Evolutionary conservation across 2,329 filamentous ascomycete species (phyloP).

Genomic region (Paecilomyces formosus): DNA sequence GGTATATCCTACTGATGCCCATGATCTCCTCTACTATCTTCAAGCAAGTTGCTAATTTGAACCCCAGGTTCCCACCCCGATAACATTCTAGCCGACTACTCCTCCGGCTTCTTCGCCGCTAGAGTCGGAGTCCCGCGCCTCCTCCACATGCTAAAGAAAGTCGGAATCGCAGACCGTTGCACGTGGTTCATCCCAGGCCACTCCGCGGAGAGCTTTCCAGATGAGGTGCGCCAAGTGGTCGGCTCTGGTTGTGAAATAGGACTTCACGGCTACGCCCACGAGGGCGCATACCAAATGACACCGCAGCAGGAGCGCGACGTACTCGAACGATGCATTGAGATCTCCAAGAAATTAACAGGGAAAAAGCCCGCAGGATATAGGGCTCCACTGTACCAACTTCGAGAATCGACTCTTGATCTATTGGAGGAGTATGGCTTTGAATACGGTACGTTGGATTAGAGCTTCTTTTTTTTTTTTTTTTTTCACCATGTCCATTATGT

Average conservation of each 20-base stretch:
- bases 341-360: constrained; percentile 64
- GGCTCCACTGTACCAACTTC: constrained; percentile 30
- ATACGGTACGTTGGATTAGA: constrained; percentile 23
- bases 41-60: neutral
- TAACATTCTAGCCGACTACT: constrained; percentile 51
- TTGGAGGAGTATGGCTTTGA: constrained; percentile 35
- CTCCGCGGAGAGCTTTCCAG: constrained; percentile 50
- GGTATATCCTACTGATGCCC: constrained; percentile 22
- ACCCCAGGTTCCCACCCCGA: constrained; percentile 32
- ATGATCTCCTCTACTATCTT: neutral
- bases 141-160: constrained; percentile 47
- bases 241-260: constrained; percentile 48
- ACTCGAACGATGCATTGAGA: constrained; percentile 63
- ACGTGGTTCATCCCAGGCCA: constrained; percentile 58
- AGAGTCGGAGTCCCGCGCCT: constrained; percentile 51
- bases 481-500: too few species aligned
- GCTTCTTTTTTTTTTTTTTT: neutral
- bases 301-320: constrained; percentile 67
- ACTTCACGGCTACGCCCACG: constrained; percentile 57
- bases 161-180: constrained; percentile 44
- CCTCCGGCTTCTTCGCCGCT: constrained; percentile 48
- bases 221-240: constrained; percentile 43
- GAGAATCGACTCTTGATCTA: constrained; percentile 32
- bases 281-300: constrained; percentile 64
- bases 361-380: constrained; percentile 52